Evolutionary conservation across 768 basidiomycete genomes (phyloP).

Genomic region (Tricholoma hemisulphureum): DNA sequence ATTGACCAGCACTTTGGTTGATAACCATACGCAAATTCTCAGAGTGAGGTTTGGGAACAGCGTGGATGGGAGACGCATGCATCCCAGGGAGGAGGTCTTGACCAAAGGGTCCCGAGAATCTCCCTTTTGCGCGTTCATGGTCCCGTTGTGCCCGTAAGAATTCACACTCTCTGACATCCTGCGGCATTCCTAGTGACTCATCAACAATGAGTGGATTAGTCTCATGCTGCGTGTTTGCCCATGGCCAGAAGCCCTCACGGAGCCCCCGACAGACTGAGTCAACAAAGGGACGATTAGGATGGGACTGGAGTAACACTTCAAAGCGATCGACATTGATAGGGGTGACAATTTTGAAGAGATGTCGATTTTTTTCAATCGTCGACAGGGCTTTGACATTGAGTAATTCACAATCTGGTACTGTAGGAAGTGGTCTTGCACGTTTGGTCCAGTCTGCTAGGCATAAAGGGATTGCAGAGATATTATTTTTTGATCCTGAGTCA

Average conservation of each 20-base stretch:
- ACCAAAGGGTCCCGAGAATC: slow-evolving; percentile 33
- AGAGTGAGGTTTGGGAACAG: slow-evolving; percentile 35
- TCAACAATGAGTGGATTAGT: background rate
- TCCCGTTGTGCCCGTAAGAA: background rate
- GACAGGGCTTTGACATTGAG: background rate
- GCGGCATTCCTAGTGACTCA: background rate
- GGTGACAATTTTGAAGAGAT: slow-evolving; percentile 14
- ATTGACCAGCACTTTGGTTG: slow-evolving; percentile 36
- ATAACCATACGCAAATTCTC: slow-evolving; percentile 36
- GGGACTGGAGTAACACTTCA: slow-evolving; percentile 18
- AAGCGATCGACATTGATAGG: slow-evolving; percentile 27
- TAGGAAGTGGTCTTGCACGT: background rate
- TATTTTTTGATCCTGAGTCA: background rate
- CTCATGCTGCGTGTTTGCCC: no score
- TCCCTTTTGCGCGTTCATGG: slow-evolving; percentile 4
- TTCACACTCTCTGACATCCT: background rate
- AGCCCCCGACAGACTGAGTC: slow-evolving; percentile 26
- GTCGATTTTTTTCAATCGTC: background rate
- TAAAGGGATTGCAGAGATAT: slow-evolving; percentile 24
- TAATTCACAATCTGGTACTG: background rate
- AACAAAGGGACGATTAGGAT: slow-evolving; percentile 38
- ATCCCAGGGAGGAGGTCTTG: slow-evolving; percentile 41
- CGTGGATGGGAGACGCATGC: slow-evolving; percentile 37
- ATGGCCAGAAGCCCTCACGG: slow-evolving; percentile 41
- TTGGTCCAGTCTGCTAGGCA: background rate